phyloP scores from a whole-genome alignment of 805 yeast species.

The Suhomyces vadensis region DNA sequence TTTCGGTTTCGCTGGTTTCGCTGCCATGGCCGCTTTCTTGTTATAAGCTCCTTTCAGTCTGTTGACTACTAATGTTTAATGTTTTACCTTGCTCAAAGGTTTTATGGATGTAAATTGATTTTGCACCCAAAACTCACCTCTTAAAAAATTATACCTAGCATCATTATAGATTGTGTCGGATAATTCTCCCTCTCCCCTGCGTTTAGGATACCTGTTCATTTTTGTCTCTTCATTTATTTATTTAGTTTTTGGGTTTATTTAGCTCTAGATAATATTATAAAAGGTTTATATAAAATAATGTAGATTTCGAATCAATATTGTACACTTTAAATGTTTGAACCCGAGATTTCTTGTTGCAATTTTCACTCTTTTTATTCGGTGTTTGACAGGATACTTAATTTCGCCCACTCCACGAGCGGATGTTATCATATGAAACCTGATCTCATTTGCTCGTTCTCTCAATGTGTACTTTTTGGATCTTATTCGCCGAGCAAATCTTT shows the following conservation, averaged over 20 bases:
- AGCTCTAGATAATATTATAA: not conserved
- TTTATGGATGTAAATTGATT: not conserved
- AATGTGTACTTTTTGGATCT: not conserved
- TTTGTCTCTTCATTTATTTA: not conserved
- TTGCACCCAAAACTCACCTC: not conserved
- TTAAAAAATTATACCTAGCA: not conserved
- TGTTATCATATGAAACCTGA: not conserved
- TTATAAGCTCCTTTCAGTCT: conserved; percentile 23
- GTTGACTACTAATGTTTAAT: conserved; percentile 2
- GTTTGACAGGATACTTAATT: too few relatives aligned
- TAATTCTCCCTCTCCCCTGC: not conserved
- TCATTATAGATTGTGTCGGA: conserved; percentile 1
- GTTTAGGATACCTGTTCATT: not conserved
- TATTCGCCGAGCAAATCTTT: not conserved
- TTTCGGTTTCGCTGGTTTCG: conserved; percentile 42
- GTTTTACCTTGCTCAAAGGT: not conserved
- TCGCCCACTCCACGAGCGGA: too few relatives aligned
- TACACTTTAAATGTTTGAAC: not conserved
- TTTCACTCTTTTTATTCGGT: too few relatives aligned
- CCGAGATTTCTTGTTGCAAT: too few relatives aligned
- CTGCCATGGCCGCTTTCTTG: conserved; percentile 43
- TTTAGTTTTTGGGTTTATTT: not conserved
- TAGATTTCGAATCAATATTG: not conserved
- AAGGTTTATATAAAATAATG: not conserved
- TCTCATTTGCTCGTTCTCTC: not conserved